Evolutionary conservation across 129 eudicot species (phyloP).

Genomic region (Flaveria sonorensis): DNA sequence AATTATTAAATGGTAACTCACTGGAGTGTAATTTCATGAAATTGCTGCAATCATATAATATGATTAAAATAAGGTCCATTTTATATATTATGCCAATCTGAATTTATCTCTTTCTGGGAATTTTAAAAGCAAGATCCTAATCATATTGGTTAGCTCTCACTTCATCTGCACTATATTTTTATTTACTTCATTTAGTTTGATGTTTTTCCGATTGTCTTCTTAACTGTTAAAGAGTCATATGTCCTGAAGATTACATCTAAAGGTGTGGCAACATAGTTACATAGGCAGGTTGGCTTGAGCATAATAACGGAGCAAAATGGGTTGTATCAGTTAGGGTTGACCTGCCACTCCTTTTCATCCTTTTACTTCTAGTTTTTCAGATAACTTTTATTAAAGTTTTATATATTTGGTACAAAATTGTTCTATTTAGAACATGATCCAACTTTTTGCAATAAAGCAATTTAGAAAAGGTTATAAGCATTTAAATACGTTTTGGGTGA

Average conservation of each 20-base stretch:
- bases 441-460: not conserved
- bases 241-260: not conserved
- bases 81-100: not conserved
- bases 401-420: not conserved
- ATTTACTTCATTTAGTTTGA: not conserved
- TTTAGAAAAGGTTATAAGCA: not conserved
- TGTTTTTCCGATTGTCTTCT: not conserved
- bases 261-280: not conserved
- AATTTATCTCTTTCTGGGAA: not conserved
- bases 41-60: too few species aligned
- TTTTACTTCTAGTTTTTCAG: not conserved
- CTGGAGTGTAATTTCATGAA: too few species aligned
- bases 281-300: not conserved
- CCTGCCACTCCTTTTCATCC: not conserved
- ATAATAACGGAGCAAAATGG: not conserved
- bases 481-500: conserved; percentile 2
- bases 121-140: not conserved
- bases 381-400: not conserved
- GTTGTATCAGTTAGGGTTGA: not conserved
- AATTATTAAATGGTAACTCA: too few species aligned
- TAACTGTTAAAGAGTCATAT: not conserved
- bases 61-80: too few species aligned
- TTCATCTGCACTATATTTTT: not conserved
- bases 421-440: not conserved
- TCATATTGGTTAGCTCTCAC: conserved; percentile 3